Percentiles rank a stretch among this genome's conserved stretches.
phyloP scores from a whole-genome alignment of 768 basidiomycete species.

The Collybia nuda region DNA sequence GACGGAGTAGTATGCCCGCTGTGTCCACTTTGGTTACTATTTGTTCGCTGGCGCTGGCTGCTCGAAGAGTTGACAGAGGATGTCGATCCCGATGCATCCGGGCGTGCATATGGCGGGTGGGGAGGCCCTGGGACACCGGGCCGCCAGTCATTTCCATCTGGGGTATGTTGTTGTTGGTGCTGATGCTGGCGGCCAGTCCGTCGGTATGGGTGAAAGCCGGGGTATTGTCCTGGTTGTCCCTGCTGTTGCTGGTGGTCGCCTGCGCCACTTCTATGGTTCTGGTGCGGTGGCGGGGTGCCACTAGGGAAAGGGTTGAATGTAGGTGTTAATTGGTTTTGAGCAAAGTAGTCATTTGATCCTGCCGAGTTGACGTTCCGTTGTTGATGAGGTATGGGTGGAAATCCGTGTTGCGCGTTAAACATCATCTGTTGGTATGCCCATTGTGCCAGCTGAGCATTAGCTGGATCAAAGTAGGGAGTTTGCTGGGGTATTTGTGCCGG shows the following conservation, averaged over 20 bases:
- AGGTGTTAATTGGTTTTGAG: constrained; percentile 48
- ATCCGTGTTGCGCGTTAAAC: constrained; percentile 66
- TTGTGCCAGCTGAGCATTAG: constrained; percentile 75
- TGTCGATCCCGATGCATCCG: constrained; percentile 77
- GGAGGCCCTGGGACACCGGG: constrained; percentile 39
- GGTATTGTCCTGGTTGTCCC: constrained; percentile 37
- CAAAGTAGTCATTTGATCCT: constrained; percentile 51
- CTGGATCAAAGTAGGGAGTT: constrained; percentile 70
- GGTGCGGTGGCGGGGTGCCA: constrained; percentile 68
- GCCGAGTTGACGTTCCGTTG: constrained; percentile 42
- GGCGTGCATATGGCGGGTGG: constrained; percentile 77
- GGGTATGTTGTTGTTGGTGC: constrained; percentile 31
- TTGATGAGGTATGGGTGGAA: constrained; percentile 44
- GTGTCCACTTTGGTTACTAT: constrained; percentile 65
- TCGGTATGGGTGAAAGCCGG: constrained; percentile 82
- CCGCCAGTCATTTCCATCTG: constrained; percentile 49
- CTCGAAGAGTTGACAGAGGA: constrained; percentile 73
- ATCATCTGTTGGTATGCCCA: constrained; percentile 95
- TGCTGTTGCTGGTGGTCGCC: constrained; percentile 42
- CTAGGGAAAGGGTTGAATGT: constrained; percentile 67
- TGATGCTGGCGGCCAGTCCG: constrained; percentile 54
- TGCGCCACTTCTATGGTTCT: constrained; percentile 39
- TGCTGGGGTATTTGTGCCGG: constrained; percentile 46
- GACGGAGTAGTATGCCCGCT: constrained; percentile 37
- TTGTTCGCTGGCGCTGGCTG: constrained; percentile 65